Conservation (phyloP, 176 grass and related monocot genomes). For the Themeda triandra region DNA sequence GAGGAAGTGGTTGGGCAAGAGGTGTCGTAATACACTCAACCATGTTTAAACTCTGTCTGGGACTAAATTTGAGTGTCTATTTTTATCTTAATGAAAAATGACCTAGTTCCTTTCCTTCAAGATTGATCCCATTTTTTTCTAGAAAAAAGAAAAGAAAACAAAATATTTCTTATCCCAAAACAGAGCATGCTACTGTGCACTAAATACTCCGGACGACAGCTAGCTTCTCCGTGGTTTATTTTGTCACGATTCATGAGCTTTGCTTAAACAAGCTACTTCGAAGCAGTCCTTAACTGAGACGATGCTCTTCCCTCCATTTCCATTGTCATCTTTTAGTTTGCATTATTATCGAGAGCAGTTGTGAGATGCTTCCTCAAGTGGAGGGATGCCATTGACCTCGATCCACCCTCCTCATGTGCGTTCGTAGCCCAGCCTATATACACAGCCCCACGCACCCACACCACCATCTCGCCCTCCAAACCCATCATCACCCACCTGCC, state of each 20-base stretch:
- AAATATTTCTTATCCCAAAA: background rate
- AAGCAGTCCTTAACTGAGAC: background rate
- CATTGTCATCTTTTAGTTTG: background rate
- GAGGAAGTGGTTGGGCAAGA: too few relatives aligned
- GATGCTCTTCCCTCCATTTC: background rate
- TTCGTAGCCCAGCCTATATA: constrained; percentile 27
- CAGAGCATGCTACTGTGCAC: background rate
- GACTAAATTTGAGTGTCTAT: too few relatives aligned
- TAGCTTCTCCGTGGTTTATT: background rate
- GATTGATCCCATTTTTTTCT: too few relatives aligned
- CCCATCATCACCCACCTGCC: constrained; percentile 4
- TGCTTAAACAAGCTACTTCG: background rate
- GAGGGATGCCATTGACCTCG: constrained; percentile 44
- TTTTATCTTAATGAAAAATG: too few relatives aligned
- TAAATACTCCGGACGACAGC: too few relatives aligned
- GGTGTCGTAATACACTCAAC: too few relatives aligned
- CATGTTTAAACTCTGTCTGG: too few relatives aligned
- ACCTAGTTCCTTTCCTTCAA: too few relatives aligned
- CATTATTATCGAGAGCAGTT: constrained; percentile 36
- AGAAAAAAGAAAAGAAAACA: too few relatives aligned
- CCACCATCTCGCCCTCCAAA: constrained; percentile 13
- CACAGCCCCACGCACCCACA: constrained; percentile 20
- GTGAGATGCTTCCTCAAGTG: constrained; percentile 22
- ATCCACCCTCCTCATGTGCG: constrained; percentile 37
- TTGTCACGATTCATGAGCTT: background rate